Evolutionary conservation across 108 stramenopile species (phyloP).

Genomic region (Cyclotella choctawhatcheeana): DNA sequence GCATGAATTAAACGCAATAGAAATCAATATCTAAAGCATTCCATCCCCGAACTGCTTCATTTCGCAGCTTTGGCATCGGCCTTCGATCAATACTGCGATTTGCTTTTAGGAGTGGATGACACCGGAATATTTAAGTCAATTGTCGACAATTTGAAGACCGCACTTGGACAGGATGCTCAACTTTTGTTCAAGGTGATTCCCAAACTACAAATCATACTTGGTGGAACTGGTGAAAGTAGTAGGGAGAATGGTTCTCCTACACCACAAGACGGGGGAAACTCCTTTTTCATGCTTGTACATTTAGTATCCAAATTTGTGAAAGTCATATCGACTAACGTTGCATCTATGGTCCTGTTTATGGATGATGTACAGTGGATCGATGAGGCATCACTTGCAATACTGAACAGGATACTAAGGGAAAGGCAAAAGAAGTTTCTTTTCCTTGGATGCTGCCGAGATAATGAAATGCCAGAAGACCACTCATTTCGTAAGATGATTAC

Average conservation of each 20-base stretch:
- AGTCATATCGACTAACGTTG: neutral
- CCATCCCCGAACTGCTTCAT: too few relatives aligned
- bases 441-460: conserved; percentile 23
- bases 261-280: neutral
- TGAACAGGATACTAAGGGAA: conserved; percentile 2
- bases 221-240: neutral
- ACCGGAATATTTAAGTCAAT: neutral
- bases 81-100: conserved; percentile 22
- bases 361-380: conserved; percentile 22
- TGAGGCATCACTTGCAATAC: conserved; percentile 6
- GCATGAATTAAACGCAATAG: too few relatives aligned
- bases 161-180: conserved; percentile 9
- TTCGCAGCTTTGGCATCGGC: conserved; percentile 10
- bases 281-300: neutral
- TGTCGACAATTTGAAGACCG: neutral
- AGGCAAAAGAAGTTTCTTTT: neutral
- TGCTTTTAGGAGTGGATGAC: neutral
- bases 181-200: conserved; percentile 11
- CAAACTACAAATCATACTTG: neutral
- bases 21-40: too few relatives aligned
- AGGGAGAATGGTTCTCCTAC: neutral
- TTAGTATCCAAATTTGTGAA: neutral
- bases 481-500: conserved; percentile 9
- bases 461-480: conserved; percentile 21
- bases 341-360: neutral